Evolutionary conservation across 73 alveolate genomes (phyloP).

Genomic region (Paramecium sexaurelia): DNA sequence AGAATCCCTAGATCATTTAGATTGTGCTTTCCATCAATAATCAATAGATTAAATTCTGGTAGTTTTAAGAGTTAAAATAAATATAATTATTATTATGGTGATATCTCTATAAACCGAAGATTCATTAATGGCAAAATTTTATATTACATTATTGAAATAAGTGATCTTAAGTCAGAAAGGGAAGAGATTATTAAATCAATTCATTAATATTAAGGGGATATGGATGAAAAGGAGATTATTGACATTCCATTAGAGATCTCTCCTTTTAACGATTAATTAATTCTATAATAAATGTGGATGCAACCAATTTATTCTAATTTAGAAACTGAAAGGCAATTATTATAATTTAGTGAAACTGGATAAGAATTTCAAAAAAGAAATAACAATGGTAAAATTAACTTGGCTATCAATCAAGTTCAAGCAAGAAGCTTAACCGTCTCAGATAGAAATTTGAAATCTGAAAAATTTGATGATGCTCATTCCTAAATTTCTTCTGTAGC

Average conservation of each 20-base stretch:
- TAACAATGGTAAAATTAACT: too few species aligned
- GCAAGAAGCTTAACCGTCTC: too few species aligned
- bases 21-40: neutral
- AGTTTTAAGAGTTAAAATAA: neutral
- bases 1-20: neutral
- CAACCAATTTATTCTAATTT: neutral
- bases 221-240: neutral
- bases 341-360: too few species aligned
- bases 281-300: neutral
- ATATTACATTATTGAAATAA: neutral
- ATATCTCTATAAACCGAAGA: neutral
- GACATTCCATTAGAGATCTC: neutral
- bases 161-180: neutral
- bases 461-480: neutral
- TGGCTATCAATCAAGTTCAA: too few species aligned
- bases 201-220: neutral
- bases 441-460: too few species aligned
- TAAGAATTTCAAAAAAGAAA: too few species aligned
- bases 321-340: neutral
- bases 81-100: neutral
- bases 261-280: neutral
- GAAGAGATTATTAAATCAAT: neutral
- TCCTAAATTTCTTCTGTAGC: conserved; percentile 16
- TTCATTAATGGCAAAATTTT: too few species aligned
- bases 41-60: neutral